These are phyloP conservation scores for Lasiosphaeria ovina DNA, from an alignment of 495 filamentous ascomycete species.

Conservation along the genomic window DNA sequence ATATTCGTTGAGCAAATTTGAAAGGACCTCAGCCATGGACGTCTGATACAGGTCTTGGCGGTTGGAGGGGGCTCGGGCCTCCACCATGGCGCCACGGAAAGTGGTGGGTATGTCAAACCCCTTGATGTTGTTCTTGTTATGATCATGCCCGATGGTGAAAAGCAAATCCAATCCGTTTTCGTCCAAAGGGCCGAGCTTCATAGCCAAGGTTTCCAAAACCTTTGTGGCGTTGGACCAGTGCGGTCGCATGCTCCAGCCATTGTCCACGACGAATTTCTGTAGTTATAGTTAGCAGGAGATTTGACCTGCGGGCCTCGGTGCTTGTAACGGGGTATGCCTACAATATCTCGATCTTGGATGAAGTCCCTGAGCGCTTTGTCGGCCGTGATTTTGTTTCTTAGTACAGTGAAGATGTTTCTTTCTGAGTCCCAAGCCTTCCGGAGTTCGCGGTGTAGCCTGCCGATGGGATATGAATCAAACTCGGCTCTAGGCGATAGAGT, in stretches of 20 bases:
- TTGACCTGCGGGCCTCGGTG: not conserved
- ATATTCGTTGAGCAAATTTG: conserved; percentile 4
- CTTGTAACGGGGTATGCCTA: conserved; percentile 11
- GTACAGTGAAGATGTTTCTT: not conserved
- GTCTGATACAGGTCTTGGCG: not conserved
- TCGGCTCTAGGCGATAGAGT: not conserved
- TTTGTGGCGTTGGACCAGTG: conserved; percentile 26
- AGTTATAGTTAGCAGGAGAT: conserved; percentile 1
- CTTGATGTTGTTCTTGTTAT: conserved; percentile 4
- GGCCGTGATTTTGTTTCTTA: not conserved
- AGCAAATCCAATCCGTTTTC: conserved; percentile 27
- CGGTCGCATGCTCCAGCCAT: conserved; percentile 18
- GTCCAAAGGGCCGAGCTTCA: conserved; percentile 27
- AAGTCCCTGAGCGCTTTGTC: conserved; percentile 10
- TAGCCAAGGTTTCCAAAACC: conserved; percentile 25
- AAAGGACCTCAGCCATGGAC: not conserved
- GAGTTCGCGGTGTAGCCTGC: conserved; percentile 1
- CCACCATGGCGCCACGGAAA: conserved; percentile 6
- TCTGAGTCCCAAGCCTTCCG: not conserved
- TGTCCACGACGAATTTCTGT: conserved; percentile 30
- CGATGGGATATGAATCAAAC: conserved; percentile 3
- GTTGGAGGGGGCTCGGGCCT: not conserved
- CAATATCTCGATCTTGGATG: conserved; percentile 16
- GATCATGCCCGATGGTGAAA: conserved; percentile 21
- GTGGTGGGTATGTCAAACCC: not conserved